Evolutionary conservation across 495 filamentous ascomycete species (phyloP).

Genomic region (Penicillium crystallinum): DNA sequence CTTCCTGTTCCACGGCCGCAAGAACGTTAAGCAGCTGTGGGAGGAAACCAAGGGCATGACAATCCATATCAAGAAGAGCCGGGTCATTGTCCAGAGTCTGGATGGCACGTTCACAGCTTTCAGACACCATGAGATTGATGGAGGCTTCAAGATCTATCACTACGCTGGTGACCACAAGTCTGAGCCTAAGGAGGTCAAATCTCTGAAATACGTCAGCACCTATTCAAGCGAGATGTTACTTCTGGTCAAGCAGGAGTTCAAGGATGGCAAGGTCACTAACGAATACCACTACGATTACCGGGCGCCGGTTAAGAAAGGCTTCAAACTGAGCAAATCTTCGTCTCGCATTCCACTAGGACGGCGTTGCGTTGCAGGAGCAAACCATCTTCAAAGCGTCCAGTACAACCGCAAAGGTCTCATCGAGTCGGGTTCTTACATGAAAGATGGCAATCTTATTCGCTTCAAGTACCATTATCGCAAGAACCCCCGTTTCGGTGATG

Average conservation of each 20-base stretch:
- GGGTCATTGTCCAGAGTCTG: slow-evolving; percentile 40
- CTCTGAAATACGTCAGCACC: slow-evolving; percentile 42
- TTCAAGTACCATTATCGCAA: slow-evolving; percentile 58
- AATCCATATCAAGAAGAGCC: slow-evolving; percentile 41
- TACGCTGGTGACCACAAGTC: slow-evolving; percentile 41
- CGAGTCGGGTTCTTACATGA: slow-evolving; percentile 50
- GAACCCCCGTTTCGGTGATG: slow-evolving; percentile 50
- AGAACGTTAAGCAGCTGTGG: slow-evolving; percentile 41
- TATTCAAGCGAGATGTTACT: slow-evolving; percentile 48
- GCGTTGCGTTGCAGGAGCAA: slow-evolving; percentile 44
- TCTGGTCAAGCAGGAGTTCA: slow-evolving; percentile 44
- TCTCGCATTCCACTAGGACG: slow-evolving; percentile 43
- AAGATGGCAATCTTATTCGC: slow-evolving; percentile 48
- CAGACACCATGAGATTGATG: slow-evolving; percentile 34
- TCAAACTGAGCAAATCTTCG: slow-evolving; percentile 23
- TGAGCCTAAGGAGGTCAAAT: slow-evolving; percentile 38
- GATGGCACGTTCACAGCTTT: slow-evolving; percentile 47
- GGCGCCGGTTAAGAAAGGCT: slow-evolving; percentile 26
- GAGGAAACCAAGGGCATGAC: slow-evolving; percentile 46
- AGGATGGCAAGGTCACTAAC: slow-evolving; percentile 39
- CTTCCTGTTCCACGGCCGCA: slow-evolving; percentile 46
- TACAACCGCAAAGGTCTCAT: slow-evolving; percentile 54
- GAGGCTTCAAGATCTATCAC: slow-evolving; percentile 42
- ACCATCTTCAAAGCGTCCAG: slow-evolving; percentile 44
- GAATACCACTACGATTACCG: slow-evolving; percentile 51